Base-by-base conservation (phyloP, 192 early-diverging fungal species). In the Gigaspora rosea region DNA sequence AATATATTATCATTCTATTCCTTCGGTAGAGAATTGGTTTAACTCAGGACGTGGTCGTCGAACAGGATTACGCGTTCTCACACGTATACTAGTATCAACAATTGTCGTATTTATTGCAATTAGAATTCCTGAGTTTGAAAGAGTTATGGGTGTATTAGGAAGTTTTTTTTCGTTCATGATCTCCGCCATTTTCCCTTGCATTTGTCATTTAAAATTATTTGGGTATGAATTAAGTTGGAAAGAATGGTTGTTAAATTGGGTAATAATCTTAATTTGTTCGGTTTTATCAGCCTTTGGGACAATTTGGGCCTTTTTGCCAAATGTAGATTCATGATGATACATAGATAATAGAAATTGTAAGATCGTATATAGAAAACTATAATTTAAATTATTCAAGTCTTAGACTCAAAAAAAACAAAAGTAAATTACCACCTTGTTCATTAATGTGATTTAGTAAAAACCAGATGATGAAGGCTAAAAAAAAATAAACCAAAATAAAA, bases 41-140 rank as follows among this genome's bases (percentile, higher is more conserved):
- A 76, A 80, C 18, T 71, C 56, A 16, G 75, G 78, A 20, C 20
- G 68, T 33, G 83, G 84, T 65, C 54, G 77, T 18, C 65, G 73
- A 22, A 75, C 81, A 6, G 52, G 61, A 51, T 33, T 84, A 5
- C 56, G 63, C 22, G 61, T 77, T 50, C 11, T 82, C 3, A 72
- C 78, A 51, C 79, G 88, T 35, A 79, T 85, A 8, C 9, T 79
- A 2, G 65, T 82, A 13, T 79, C 85, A 54, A 61, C 78, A 4
- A 2, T 80, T 1, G 81, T 91, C 13, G 69, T 91, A 32, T 58
- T 71, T 6, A 81, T 88, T 22, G 80, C 92, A 35, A 87, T 90
- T 27, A 56, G 80, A 18, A 88, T 92, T 62, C 92, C 92, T 32
- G 80, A 82, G 35, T 93, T 93, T 79, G 90, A 93, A 67, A 78